Base-by-base conservation (phyloP, 2,329 filamentous ascomycete genomes). In the Penicillium sp. region DNA sequence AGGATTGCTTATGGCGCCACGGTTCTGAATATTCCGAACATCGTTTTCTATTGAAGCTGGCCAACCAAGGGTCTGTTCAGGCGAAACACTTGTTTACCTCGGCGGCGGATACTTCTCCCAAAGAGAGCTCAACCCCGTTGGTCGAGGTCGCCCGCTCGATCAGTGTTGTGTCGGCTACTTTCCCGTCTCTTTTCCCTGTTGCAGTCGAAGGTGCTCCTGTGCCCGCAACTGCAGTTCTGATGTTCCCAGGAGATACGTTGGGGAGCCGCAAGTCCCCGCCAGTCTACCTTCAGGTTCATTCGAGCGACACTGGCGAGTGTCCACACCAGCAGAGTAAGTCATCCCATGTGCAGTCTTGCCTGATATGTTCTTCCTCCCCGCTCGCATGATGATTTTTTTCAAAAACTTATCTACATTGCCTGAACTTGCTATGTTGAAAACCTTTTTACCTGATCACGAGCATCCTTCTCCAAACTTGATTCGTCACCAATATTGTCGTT, bases 401-500 rank as follows among this genome's bases (percentile, higher is more conserved):
- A 63, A 70, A 62, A 95, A 94, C 92, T 97, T 97, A 97, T 97
- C 93, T 97, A 97, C 93, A 97, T 97, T 97, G 92, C 89, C 93
- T 92, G 93, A 73, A 96, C 89, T 78, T 79, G 75, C 82, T 83
- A 88, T 96, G 92, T 95, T 86, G 92, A 94, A 83, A 83, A 81
- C 74, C 60, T 81, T 81, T 92, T 89, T 93, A 87, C 91, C 51
- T 96, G 91, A 95, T 85, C 68, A 78, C 79, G 76, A 79, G 74
- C 72, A 50, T 20, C 18, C 50, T 16, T n/a, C 50, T 16, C 32
- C 20, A 38, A 64, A 44, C 57, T 53, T 55, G 48, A 32, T 63
- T 56, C 54, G 46, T 35, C 43, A 57, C 58, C 66, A 61, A 66
- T 53, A 59, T 56, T 57, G 53, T 39, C 43, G 47, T 51, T 60